Base-by-base conservation (phyloP, 2,329 filamentous ascomycete genomes). In the Hymenoscyphus linearis region DNA sequence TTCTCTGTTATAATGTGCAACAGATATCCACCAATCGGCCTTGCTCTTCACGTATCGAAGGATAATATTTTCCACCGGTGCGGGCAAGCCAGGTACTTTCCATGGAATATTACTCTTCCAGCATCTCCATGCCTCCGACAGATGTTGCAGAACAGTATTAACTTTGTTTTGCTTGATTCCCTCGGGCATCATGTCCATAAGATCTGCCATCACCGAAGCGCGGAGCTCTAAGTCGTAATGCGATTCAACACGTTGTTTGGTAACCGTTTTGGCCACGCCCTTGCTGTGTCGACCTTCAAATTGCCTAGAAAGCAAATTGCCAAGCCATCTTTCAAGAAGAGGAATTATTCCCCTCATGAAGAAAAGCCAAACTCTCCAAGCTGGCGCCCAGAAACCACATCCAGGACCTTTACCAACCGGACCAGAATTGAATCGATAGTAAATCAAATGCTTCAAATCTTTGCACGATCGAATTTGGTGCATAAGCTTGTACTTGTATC, bases 161-260 rank as follows among this genome's bases (percentile, higher is more conserved):
- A 99, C 92, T 78, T 99, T 99, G 80, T 95, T 99, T 74, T 99
- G 95, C 76, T 97, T 97, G 79, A 99, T 98, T 67, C 95, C 95
- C 74, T 99, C 96, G 0, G 95, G 95, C 95, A 99, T 99, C 96
- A 99, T 99, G 72, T 99, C 95, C 90, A 97, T 97, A 57, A 99
- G 80, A 76, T 99, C 95, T 52, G 93, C 92, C 93, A 99, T 99
- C 67, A 99, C 95, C 0, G 95, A 97, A 16, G 96, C 96, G 71
- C 95, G 91, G 57, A 99, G 86, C 76, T 99, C 95, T 60, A 99
- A 82, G 76, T 99, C 95, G 72, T 97, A 99, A 74, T 99, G 96
- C 26, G 95, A 98, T 73, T 99, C 95, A 5, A 99, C 95, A 78
- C 95, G 91, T 77, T 99, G 95, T 78, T 99, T 99, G 3, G 95